Evolutionary conservation across 805 yeast genomes (phyloP).

Genomic region (Hermanozyma aechmeae): DNA sequence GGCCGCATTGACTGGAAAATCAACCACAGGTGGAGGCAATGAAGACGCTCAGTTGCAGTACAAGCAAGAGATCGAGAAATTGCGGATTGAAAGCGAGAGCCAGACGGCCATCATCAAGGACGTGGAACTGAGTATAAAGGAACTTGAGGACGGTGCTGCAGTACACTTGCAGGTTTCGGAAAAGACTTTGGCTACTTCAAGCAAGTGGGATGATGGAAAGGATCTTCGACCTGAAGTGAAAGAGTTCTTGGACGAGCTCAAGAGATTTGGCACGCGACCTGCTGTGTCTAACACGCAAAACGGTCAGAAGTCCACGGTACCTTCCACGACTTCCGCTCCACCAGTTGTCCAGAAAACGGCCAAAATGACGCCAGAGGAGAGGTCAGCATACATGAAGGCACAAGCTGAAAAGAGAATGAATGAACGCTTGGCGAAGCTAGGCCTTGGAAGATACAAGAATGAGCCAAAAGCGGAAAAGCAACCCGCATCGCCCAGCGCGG

Average conservation of each 20-base stretch:
- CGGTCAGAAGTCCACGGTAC: neutral
- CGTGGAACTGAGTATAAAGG: constrained; percentile 61
- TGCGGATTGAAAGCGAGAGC: constrained; percentile 44
- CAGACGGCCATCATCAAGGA: constrained; percentile 59
- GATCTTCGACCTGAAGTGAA: constrained; percentile 62
- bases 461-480: constrained; percentile 1
- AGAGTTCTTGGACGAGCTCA: constrained; percentile 50
- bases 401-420: constrained; percentile 72
- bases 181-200: constrained; percentile 41
- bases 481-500: no score
- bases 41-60: constrained; percentile 48
- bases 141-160: constrained; percentile 44
- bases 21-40: constrained; percentile 31
- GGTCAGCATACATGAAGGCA: constrained; percentile 75
- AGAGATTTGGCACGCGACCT: no score
- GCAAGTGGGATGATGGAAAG: constrained; percentile 75
- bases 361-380: constrained; percentile 48
- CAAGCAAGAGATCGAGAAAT: constrained; percentile 40
- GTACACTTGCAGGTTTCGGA: constrained; percentile 30
- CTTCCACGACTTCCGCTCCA: constrained; percentile 9
- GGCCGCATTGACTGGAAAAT: constrained; percentile 86
- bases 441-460: constrained; percentile 41
- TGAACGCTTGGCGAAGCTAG: constrained; percentile 74
- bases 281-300: constrained; percentile 1
- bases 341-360: constrained; percentile 13